Evolutionary conservation across 257 asterid genomes (phyloP), one percentile per base, ranked within the genome.

Genomic region (Thymus quinquecostatus): DNA sequence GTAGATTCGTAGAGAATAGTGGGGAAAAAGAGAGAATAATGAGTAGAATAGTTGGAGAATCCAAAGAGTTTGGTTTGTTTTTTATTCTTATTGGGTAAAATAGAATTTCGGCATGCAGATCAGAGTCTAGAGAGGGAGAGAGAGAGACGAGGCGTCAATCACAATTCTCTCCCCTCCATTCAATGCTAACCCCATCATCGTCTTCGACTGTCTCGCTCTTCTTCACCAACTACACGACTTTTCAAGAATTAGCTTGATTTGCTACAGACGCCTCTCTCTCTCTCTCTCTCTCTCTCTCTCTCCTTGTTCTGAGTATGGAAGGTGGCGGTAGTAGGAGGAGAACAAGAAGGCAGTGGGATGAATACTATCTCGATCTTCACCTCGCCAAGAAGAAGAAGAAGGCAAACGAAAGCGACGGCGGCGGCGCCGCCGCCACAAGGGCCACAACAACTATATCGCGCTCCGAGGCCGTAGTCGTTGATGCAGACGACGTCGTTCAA

Each of bases 321-420:
- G 10, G 51, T 66, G 70, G 49, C 8, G 48, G 10, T 10, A 7
- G 48, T 10, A 21, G 66, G 41, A 75, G 74, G 53, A 77, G 82
- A 67, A 81, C 82, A 9, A 74, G 85, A 45, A 33, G 53, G 1
- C 67, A 67, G 7, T 77, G 76, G 82, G 76, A 66, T 33, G 50
- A 64, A 0, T 66, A 44, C 34, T 81, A 47, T 56, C 57, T 29
- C 2, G 58, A 74, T 3, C 12, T 0, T 12, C 8, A 64, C 44
- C 7, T 3, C 14, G 70, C 69, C 53, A 1, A 4, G 57, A 73
- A 53, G 74, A 41, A 33, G 69, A 34, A 11, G 56, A 72, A 50
- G 0, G 10, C 13, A 1, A 11, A 51, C 21, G 50, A 63, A 40
- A 44, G 55, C 50, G 62, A 21, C 40, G 73, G 51, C 21, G 29